These are phyloP conservation scores for Vigna trinervia DNA, from an alignment of 306 rosid species.

Conservation along the genomic window DNA sequence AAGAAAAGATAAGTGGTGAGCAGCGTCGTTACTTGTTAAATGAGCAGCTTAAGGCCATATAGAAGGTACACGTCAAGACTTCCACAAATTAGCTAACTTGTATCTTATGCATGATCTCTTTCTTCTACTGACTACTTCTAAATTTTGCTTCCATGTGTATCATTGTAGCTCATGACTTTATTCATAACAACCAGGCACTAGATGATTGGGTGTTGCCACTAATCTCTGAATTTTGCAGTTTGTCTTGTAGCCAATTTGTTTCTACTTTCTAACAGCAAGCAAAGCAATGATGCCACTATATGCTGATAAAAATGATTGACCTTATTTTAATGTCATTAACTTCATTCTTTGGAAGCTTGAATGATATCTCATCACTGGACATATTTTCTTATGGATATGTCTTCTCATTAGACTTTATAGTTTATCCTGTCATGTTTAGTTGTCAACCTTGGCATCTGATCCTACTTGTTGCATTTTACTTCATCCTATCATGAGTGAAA, in stretches of 20 bases:
- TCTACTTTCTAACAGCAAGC: slow-evolving; percentile 7
- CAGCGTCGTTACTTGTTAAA: too few relatives aligned
- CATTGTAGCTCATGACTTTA: slow-evolving; percentile 21
- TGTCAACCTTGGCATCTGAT: slow-evolving; percentile 33
- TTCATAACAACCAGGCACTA: slow-evolving; percentile 12
- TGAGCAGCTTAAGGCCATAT: slow-evolving; percentile 96
- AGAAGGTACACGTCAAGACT: slow-evolving; percentile 65
- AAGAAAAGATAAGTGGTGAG: too few relatives aligned
- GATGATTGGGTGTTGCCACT: slow-evolving; percentile 16
- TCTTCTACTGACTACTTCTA: slow-evolving; percentile 6
- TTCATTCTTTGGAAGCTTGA: slow-evolving; percentile 22
- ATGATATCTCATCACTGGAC: slow-evolving; percentile 20
- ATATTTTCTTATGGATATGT: neutral
- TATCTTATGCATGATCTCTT: slow-evolving; percentile 23
- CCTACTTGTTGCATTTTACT: slow-evolving; percentile 31
- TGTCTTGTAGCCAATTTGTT: neutral
- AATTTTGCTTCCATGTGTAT: slow-evolving; percentile 19
- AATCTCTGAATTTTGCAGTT: slow-evolving; percentile 5
- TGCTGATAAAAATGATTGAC: slow-evolving; percentile 33
- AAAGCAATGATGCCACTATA: slow-evolving; percentile 8
- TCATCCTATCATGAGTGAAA: slow-evolving; percentile 12
- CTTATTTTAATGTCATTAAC: neutral
- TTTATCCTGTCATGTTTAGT: slow-evolving; percentile 26
- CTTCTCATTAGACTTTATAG: slow-evolving; percentile 11
- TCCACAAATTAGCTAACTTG: slow-evolving; percentile 30